Conservation (phyloP, 768 basidiomycete species). For the Sutorius australiensis region DNA sequence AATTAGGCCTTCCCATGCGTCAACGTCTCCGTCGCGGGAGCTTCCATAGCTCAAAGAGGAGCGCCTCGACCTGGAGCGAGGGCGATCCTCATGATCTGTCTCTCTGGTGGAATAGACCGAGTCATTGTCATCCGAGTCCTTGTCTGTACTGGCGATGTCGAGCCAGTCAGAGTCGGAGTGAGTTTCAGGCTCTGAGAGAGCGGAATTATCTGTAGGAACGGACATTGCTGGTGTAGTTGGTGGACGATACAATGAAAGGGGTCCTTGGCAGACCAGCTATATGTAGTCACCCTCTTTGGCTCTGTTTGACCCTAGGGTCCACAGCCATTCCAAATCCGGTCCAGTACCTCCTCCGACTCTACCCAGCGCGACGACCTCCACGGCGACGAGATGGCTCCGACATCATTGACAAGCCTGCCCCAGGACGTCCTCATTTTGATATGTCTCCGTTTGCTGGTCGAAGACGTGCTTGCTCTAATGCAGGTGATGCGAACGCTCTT, state of each 20-base stretch:
- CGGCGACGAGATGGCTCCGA: background rate
- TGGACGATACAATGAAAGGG: slow-evolving; percentile 31
- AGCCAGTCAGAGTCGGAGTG: slow-evolving; percentile 84
- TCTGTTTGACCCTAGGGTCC: slow-evolving; percentile 20
- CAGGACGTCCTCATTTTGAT: slow-evolving; percentile 44
- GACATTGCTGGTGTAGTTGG: slow-evolving; percentile 22
- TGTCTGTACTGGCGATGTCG: slow-evolving; percentile 63
- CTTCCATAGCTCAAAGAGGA: slow-evolving; percentile 70
- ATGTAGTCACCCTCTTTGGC: slow-evolving; percentile 27
- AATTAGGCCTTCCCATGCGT: slow-evolving; percentile 76
- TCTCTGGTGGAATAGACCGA: slow-evolving; percentile 54
- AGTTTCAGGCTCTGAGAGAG: slow-evolving; percentile 59
- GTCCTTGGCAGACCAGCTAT: slow-evolving; percentile 22
- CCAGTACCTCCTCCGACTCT: background rate
- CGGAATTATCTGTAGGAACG: slow-evolving; percentile 38
- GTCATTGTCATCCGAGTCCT: slow-evolving; percentile 66
- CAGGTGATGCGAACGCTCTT: slow-evolving; percentile 37
- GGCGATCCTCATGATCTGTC: slow-evolving; percentile 56
- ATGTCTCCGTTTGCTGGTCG: slow-evolving; percentile 29
- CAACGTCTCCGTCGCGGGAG: slow-evolving; percentile 64
- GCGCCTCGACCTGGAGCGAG: slow-evolving; percentile 56
- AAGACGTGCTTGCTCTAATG: slow-evolving; percentile 45
- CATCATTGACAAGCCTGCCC: slow-evolving; percentile 35
- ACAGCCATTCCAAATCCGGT: slow-evolving; percentile 6
- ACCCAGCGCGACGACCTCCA: background rate